phyloP scores from a whole-genome alignment of 2,329 filamentous ascomycete genomes.

The Apiospora sp. region DNA sequence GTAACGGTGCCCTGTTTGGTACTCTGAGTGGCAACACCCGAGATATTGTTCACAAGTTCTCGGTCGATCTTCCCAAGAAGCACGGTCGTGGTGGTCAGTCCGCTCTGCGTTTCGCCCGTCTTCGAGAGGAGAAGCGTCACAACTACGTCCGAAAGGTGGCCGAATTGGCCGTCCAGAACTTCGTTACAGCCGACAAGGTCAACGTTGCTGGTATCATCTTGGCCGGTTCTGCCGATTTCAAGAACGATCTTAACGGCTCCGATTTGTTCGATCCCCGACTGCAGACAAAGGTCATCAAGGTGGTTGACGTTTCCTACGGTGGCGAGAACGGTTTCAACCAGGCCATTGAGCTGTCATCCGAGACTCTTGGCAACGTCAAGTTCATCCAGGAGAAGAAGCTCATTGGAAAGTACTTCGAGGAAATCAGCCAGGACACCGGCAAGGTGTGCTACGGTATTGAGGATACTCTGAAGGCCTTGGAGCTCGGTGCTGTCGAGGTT shows the following conservation, averaged over 20 bases:
- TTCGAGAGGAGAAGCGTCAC: slow-evolving; percentile 99
- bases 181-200: slow-evolving; percentile 97
- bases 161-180: slow-evolving; percentile 97
- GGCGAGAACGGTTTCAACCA: slow-evolving; percentile 99
- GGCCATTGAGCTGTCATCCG: slow-evolving; percentile 92
- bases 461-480: slow-evolving; percentile 95
- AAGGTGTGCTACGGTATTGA: slow-evolving; percentile 98
- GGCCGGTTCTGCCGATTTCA: slow-evolving; percentile 98
- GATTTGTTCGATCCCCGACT: slow-evolving; percentile 96
- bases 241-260: slow-evolving; percentile 97
- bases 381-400: slow-evolving; percentile 99
- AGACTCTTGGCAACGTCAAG: slow-evolving; percentile 98
- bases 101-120: slow-evolving; percentile 97
- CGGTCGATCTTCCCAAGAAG: slow-evolving; percentile 98
- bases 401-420: slow-evolving; percentile 98
- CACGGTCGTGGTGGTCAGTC: slow-evolving; percentile 99
- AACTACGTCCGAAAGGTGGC: slow-evolving; percentile 99
- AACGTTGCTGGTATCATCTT: slow-evolving; percentile 96
- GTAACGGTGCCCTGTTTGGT: slow-evolving; percentile 96
- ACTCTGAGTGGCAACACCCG: slow-evolving; percentile 97
- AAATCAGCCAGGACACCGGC: slow-evolving; percentile 97
- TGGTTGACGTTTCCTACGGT: slow-evolving; percentile 98
- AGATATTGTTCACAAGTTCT: slow-evolving; percentile 97
- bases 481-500: slow-evolving; percentile 92
- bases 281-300: slow-evolving; percentile 96